Evolutionary conservation across 1,139 yeast species (phyloP), one percentile per base, ranked within the genome.

Genomic region (Blastobotrys aristatus): DNA sequence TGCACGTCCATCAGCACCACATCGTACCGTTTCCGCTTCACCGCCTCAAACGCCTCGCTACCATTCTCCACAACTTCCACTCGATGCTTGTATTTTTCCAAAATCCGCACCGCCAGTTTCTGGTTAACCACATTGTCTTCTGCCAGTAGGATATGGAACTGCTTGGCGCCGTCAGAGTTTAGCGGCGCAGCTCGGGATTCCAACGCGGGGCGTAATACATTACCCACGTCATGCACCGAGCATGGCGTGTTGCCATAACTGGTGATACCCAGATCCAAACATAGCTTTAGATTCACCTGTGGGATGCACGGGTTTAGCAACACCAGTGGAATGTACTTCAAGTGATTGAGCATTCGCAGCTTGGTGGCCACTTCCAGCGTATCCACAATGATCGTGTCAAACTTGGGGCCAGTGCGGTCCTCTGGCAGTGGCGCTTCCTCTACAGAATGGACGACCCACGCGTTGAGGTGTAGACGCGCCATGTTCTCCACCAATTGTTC

Each of bases 1-100:
- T 87, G 95, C 37, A 87, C 95, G 70, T 87, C 96, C 96, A 87
- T 87, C 56, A 87, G 74, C 14, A 87, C 87, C 44, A 84, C 92
- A 61, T 87, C 95, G 63, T 81, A 86, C 39, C 77, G 73, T 63
- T 77, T 80, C 43, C 70, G 65, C 62, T 81, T 75, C 38, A 85
- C 81, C 0, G 90, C 90, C 55, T 86, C 88, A 58, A 78, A 78
- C 0, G 95, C 95, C 59, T 85, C 89, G 51, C 80, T 71, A 11
- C 96, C 95, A 63, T 87, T 87, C 61, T 85, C 94, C 16, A 87
- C 95, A 46, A 84, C 95, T 52, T 81, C 84, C 7, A 85, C 89
- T 51, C 76, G 74, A 65, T 86, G 95, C 21, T 90, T 90, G 64
- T 84, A 86, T 63, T 86, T 86, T 62, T 85, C 89, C 52, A 86